Conservation (phyloP, 108 stramenopile species). For the Licmophora abbreviata region DNA sequence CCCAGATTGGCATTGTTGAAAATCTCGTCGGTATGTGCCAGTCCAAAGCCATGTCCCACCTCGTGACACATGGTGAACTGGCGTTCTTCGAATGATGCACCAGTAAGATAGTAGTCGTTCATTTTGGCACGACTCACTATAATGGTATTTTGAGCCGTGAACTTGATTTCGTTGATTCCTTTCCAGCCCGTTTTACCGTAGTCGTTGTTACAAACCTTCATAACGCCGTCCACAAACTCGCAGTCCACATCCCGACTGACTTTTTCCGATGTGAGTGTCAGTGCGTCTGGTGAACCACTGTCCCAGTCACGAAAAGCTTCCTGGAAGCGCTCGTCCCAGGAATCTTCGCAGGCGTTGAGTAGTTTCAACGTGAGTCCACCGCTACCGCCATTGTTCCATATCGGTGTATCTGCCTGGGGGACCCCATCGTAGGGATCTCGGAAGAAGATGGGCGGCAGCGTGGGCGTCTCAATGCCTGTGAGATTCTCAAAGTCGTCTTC, state of each 20-base stretch:
- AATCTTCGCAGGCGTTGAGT: conserved; percentile 47
- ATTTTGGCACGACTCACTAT: conserved; percentile 54
- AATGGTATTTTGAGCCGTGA: conserved; percentile 12
- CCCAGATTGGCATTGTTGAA: conserved; percentile 54
- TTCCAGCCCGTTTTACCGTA: conserved; percentile 70
- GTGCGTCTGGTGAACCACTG: conserved; percentile 34
- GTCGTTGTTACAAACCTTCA: conserved; percentile 65
- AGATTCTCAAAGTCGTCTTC: too few relatives aligned
- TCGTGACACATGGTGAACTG: conserved; percentile 48
- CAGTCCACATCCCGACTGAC: conserved; percentile 34
- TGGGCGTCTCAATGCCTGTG: too few relatives aligned
- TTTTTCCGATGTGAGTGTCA: conserved; percentile 22
- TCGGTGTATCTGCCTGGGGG: conserved; percentile 7
- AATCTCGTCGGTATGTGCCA: conserved; percentile 78
- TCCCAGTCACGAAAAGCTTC: conserved; percentile 57
- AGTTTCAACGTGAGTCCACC: conserved; percentile 49
- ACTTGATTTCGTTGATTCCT: conserved; percentile 60
- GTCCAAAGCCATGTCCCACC: conserved; percentile 62
- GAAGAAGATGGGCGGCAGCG: conserved; percentile 33
- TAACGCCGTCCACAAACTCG: conserved; percentile 31
- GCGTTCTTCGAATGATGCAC: conserved; percentile 38
- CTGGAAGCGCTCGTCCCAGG: conserved; percentile 47
- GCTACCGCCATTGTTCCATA: conserved; percentile 31
- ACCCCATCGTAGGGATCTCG: conserved; percentile 33
- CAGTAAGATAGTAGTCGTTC: conserved; percentile 69